Conservation (phyloP, 1,284 basidiomycete species). For the Rhodotorula sp. region DNA sequence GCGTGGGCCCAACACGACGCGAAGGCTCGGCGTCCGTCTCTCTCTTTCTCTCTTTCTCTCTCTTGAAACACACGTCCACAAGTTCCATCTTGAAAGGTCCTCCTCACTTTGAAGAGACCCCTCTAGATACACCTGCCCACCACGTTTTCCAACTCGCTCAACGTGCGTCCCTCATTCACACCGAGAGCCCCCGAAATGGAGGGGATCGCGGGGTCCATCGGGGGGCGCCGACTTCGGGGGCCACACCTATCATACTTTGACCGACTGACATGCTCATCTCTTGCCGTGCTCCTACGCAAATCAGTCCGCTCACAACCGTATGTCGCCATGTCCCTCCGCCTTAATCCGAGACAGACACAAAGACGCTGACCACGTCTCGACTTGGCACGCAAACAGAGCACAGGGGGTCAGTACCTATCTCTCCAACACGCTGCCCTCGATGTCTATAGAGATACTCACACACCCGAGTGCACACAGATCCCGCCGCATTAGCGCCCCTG, state of each 20-base stretch:
- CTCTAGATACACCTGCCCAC: not conserved
- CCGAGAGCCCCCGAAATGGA: not conserved
- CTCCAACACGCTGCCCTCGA: not conserved
- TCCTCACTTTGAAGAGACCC: not conserved
- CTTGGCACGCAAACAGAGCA: not conserved
- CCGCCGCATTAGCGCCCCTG: constrained; percentile 16
- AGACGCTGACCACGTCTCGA: not conserved
- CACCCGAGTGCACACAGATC: not conserved
- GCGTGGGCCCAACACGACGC: no score
- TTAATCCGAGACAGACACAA: not conserved
- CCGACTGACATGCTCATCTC: not conserved
- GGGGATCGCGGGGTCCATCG: constrained; percentile 1
- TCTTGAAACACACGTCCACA: no score
- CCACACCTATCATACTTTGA: not conserved
- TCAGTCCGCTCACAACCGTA: constrained; percentile 29
- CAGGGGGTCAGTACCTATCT: not conserved
- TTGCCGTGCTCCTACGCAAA: not conserved
- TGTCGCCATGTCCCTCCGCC: not conserved
- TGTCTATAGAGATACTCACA: not conserved
- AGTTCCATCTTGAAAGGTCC: no score
- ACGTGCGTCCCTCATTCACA: constrained; percentile 11
- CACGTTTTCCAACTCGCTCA: constrained; percentile 35
- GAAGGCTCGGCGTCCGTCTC: not conserved
- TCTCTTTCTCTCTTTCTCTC: no score
- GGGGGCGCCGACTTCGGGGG: not conserved